Evolutionary conservation across 2,329 filamentous ascomycete species (phyloP).

Genomic region (Pestalotiopsis fici): DNA sequence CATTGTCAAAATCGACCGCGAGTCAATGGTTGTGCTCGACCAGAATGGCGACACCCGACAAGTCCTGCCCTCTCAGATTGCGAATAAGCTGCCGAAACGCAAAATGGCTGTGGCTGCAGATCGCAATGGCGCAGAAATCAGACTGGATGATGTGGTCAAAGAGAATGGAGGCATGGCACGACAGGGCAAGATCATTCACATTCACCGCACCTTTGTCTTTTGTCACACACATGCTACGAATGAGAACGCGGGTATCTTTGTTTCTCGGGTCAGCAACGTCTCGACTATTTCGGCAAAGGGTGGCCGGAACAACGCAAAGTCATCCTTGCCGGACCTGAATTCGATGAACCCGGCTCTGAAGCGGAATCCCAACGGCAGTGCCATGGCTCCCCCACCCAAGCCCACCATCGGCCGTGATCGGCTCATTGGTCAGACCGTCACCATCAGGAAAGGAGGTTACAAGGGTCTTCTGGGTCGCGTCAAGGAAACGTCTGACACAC

Average conservation of each 20-base stretch:
- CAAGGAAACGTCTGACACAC: slow-evolving; percentile 86
- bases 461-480: slow-evolving; percentile 95
- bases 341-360: slow-evolving; percentile 92
- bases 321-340: slow-evolving; percentile 74
- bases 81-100: slow-evolving; percentile 82
- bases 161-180: slow-evolving; percentile 85
- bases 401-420: slow-evolving; percentile 76
- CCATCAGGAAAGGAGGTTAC: slow-evolving; percentile 82
- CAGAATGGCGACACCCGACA: slow-evolving; percentile 84
- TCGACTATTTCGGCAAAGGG: slow-evolving; percentile 93
- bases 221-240: slow-evolving; percentile 80
- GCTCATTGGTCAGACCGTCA: slow-evolving; percentile 88
- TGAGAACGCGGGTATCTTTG: slow-evolving; percentile 89
- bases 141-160: slow-evolving; percentile 87
- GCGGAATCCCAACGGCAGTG: slow-evolving; percentile 61
- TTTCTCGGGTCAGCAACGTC: slow-evolving; percentile 82
- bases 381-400: slow-evolving; percentile 68
- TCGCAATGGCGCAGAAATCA: slow-evolving; percentile 89
- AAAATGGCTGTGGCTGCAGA: slow-evolving; percentile 89
- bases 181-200: slow-evolving; percentile 87
- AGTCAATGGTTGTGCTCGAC: slow-evolving; percentile 86
- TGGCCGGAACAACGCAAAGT: slow-evolving; percentile 67
- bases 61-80: slow-evolving; percentile 87
- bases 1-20: slow-evolving; percentile 92
- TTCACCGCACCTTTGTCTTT: slow-evolving; percentile 91